A percentile compares a stretch with the other conserved stretches of the same genome.
Conservation (phyloP, 345 rosid genomes). For the Hibiscus tridactylites region DNA sequence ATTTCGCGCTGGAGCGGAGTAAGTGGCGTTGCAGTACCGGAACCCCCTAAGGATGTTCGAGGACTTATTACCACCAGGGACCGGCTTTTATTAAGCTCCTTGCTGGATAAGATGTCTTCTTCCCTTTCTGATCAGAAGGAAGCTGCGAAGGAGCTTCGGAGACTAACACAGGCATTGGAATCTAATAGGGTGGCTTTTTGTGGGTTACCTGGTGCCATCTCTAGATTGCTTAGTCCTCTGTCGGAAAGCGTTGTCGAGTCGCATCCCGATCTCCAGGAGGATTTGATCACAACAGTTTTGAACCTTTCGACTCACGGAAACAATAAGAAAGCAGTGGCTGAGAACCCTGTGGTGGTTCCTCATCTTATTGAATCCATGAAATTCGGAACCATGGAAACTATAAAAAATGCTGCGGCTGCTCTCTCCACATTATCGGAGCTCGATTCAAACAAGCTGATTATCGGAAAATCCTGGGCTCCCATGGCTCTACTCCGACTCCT, state of each 20-base stretch:
- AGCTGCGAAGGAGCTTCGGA: slow-evolving; percentile 11
- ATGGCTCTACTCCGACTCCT: not conserved
- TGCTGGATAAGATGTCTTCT: not conserved
- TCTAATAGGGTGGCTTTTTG: not conserved
- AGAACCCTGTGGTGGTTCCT: not conserved
- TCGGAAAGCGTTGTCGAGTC: not conserved
- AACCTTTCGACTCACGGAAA: not conserved
- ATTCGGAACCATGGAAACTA: not conserved
- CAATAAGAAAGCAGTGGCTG: not conserved
- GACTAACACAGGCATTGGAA: not conserved
- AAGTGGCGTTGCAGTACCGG: not conserved
- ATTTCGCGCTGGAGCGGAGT: not conserved
- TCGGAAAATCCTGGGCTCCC: not conserved
- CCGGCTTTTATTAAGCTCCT: no score
- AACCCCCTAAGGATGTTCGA: not conserved
- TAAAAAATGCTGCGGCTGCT: slow-evolving; percentile 3
- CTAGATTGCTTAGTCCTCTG: slow-evolving; percentile 2
- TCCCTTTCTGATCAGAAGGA: slow-evolving; percentile 7
- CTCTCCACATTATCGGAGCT: not conserved
- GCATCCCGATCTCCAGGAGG: slow-evolving; percentile 6
- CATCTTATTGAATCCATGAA: not conserved
- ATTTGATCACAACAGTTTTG: not conserved
- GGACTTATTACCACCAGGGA: no score
- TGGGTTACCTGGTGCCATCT: not conserved
- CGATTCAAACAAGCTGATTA: not conserved